Evolutionary conservation across 192 early-diverging fungal genomes (phyloP), one percentile per base, ranked within the genome.

Genomic region (Rhizophlyctis rosea): DNA sequence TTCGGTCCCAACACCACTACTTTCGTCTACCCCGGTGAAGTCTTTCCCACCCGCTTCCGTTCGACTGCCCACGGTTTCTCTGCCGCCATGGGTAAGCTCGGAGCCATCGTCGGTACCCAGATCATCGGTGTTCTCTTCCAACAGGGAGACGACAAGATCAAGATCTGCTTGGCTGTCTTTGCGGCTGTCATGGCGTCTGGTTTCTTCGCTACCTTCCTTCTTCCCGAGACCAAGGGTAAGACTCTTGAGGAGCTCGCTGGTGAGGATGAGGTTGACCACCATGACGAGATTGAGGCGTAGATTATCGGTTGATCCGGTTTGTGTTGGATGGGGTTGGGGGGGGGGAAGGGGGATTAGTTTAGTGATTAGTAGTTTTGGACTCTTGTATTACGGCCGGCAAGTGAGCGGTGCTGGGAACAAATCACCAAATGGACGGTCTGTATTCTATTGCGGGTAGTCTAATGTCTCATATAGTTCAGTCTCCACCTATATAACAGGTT

Each of bases 1-100:
- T 96, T 92, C 81, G 95, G 95, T 4, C 95, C 96, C 54, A 98
- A 98, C 75, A 65, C 79, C 21, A 98, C 94, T 39, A 90, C 88
- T 27, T 91, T 92, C 54, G 82, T 92, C 56, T 76, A 90, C 58
- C 90, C 90, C 56, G 89, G 67, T 29, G 80, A 81, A 59, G 71
- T 87, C 32, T 89, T 90, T 76, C 90, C 89, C 25, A 88, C 89
- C 9, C 80, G 81, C 47, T 82, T 90, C 31, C 81, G 89, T 54
- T 81, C 90, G 36, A 82, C 86, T 31, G 85, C 85, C 34, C 90
- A 92, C 70, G 90, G 90, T 77, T 85, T 91, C 64, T 86, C 86
- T 57, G 88, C 90, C 47, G 90, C 87, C 35, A 69, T 72, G 56
- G 88, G 90, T 52, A 92, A 90, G 74, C 75, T 82, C 51, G 88